Percentiles rank a stretch among this genome's conserved stretches.
phyloP scores from a whole-genome alignment of 2,329 filamentous ascomycete genomes.

The Amylocarpus encephaloides region DNA sequence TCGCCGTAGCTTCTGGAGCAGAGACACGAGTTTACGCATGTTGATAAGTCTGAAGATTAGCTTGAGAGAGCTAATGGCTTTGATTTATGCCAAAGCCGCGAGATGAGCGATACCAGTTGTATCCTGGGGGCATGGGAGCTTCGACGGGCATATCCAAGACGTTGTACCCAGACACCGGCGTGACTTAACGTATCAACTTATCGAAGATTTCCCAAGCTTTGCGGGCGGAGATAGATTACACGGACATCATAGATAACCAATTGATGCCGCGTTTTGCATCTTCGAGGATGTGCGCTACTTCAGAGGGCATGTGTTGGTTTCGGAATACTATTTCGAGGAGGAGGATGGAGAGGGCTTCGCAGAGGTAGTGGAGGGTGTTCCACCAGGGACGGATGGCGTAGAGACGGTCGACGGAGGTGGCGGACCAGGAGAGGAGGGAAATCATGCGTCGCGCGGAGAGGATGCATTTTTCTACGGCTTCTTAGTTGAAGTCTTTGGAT shows the following conservation, averaged over 20 bases:
- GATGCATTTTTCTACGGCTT: conserved; percentile 19
- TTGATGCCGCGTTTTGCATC: conserved; percentile 23
- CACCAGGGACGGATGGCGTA: conserved; percentile 22
- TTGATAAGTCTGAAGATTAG: no score
- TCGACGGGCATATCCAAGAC: conserved; percentile 18
- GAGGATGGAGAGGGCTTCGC: conserved; percentile 24
- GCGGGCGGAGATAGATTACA: conserved; percentile 19
- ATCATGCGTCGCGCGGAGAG: conserved; percentile 23
- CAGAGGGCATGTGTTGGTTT: conserved; percentile 19
- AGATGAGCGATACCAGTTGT: conserved; percentile 15
- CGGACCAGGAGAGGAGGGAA: conserved; percentile 10
- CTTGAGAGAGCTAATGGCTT: no score
- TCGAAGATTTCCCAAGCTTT: conserved; percentile 28
- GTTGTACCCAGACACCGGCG: conserved; percentile 13
- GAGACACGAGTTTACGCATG: no score
- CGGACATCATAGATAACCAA: conserved; percentile 22
- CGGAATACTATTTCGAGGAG: conserved; percentile 25
- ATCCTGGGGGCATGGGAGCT: conserved; percentile 20
- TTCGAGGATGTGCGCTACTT: conserved; percentile 19
- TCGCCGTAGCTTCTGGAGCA: no score
- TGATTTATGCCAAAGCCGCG: no score
- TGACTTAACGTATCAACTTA: conserved; percentile 19
- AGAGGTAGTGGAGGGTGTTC: conserved; percentile 24
- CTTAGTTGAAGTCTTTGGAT: conserved; percentile 18
- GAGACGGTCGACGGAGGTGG: conserved; percentile 6